Evolutionary conservation across 2,329 filamentous ascomycete genomes (phyloP), one percentile per base, ranked within the genome.

Genomic region (Alternaria postmessia): DNA sequence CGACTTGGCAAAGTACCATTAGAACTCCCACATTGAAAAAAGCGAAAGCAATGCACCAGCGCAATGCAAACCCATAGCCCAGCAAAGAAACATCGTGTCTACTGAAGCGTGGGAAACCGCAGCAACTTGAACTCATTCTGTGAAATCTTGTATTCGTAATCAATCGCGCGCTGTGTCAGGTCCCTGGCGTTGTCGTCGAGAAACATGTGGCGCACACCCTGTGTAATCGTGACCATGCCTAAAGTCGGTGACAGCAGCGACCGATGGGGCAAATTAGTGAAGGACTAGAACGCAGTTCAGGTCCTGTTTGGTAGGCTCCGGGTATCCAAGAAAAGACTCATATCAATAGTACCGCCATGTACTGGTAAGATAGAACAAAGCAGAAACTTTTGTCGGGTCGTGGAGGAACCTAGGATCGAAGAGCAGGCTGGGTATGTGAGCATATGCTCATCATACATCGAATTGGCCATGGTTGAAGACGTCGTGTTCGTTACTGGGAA

Each of bases 391-490:
- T 75, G 58, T 63, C 59, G 61, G 55, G 64, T 67, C 55, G 47
- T 54, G 57, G 58, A 55, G 59, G 43, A 59, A 53, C 54, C 38
- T 46, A 54, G 36, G 28, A 36, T 38, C 44, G 57, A 60, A 59
- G 43, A 59, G 39, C 30, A 43, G 46, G 46, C 24, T n/a, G 53
- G 44, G 46, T 41, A 42, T 58, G 41, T 49, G 43, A 57, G 20
- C 51, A 18, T 44, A 44, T 9, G 44, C 60, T 65, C 58, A 66
- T 71, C 72, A 78, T 51, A 76, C 75, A 59, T 78, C 76, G 60
- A 78, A 77, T 51, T 76, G 74, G 57, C 74, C 75, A 53, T 78
- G 71, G 73, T 80, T 82, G 78, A 85, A 85, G 54, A 85, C 80
- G 11, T 82, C 81, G 55, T 80, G 74, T n/a, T 81, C 72, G 69